Percentiles rank a stretch among this genome's conserved stretches.
Conservation (phyloP, 352 stramenopile genomes). For the Phytophthora pisi region DNA sequence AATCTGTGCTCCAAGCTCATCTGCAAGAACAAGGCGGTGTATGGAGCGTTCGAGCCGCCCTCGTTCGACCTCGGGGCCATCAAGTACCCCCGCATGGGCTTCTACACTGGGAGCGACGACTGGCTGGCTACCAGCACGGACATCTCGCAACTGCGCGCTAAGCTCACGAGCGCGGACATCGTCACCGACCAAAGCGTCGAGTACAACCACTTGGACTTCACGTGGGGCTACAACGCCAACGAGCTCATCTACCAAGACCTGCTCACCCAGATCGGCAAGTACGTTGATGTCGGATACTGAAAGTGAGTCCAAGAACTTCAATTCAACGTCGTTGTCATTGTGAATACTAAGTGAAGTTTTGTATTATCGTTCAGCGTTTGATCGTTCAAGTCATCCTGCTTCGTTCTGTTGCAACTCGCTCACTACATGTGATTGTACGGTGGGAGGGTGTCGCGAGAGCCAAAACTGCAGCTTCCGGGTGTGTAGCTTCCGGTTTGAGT, state of each 20-base stretch:
- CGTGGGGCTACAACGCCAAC: constrained; percentile 64
- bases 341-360: not conserved
- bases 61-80: constrained; percentile 49
- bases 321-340: not conserved
- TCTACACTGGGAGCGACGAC: constrained; percentile 60
- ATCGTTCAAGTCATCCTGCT: constrained; percentile 7
- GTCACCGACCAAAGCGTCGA: constrained; percentile 49
- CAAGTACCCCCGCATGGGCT: constrained; percentile 53
- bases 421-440: constrained; percentile 28
- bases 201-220: constrained; percentile 79
- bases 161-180: constrained; percentile 53
- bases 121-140: constrained; percentile 55
- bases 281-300: constrained; percentile 59
- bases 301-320: not conserved
- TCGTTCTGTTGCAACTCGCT: not conserved
- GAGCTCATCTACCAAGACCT: constrained; percentile 64
- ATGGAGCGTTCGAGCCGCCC: constrained; percentile 55
- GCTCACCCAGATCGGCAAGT: constrained; percentile 58
- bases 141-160: constrained; percentile 49
- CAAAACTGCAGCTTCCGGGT: constrained; percentile 51
- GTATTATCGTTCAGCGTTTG: not conserved
- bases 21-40: constrained; percentile 65
- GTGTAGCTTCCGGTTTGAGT: constrained; percentile 59
- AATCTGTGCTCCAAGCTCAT: constrained; percentile 46
- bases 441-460: constrained; percentile 35